Evolutionary conservation across 2,329 filamentous ascomycete species (phyloP).

Genomic region (Monilinia polystroma): DNA sequence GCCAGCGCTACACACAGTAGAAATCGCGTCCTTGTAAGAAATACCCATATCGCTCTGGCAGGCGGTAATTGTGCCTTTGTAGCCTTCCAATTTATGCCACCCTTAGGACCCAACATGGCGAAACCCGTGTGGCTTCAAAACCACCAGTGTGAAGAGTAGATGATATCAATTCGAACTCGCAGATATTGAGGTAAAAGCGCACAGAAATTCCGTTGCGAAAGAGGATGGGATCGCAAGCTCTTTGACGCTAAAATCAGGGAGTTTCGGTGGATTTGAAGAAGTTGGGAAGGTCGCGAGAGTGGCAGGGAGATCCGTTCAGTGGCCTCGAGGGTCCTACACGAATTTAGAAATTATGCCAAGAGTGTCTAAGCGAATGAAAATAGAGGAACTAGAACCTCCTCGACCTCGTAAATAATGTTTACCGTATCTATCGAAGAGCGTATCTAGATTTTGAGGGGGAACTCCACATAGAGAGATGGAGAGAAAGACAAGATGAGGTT

Average conservation of each 20-base stretch:
- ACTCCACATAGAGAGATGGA: not conserved
- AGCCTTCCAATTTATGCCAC: conserved; percentile 89
- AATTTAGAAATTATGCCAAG: conserved; percentile 28
- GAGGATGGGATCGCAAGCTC: conserved; percentile 21
- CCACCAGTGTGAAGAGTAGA: conserved; percentile 41
- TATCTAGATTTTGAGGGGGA: conserved; percentile 15
- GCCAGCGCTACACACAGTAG: conserved; percentile 70
- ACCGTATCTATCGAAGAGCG: too few species aligned
- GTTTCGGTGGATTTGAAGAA: conserved; percentile 24
- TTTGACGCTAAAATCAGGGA: conserved; percentile 25
- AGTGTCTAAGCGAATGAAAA: conserved; percentile 21
- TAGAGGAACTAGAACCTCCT: conserved; percentile 11
- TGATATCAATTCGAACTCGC: conserved; percentile 34
- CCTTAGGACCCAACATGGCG: conserved; percentile 86
- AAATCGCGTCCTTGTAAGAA: conserved; percentile 75
- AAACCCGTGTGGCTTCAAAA: conserved; percentile 44
- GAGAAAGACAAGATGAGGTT: not conserved
- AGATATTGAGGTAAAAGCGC: conserved; percentile 17
- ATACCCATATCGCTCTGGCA: conserved; percentile 66
- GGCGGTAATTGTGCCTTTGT: conserved; percentile 77
- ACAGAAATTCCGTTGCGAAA: not conserved
- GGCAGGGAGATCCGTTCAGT: conserved; percentile 22
- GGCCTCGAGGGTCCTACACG: conserved; percentile 21
- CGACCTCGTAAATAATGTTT: conserved; percentile 5
- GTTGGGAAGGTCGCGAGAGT: conserved; percentile 21